Evolutionary conservation across 192 early-diverging fungal species (phyloP), one percentile per base, ranked within the genome.

Genomic region (Backusella australiensis): DNA sequence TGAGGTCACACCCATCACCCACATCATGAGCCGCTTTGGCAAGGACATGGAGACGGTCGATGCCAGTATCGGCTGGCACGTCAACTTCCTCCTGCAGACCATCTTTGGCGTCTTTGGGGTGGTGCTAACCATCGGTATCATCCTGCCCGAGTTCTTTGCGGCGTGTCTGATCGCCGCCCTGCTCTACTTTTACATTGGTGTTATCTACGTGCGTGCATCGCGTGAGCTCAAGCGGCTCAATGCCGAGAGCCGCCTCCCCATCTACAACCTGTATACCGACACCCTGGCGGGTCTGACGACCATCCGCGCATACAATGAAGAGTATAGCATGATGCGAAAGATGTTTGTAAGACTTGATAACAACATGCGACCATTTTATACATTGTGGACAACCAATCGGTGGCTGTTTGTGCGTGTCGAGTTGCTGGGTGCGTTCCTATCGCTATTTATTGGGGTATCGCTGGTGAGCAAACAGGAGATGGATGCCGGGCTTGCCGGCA

Each of bases 21-120:
- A 93, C 21, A 92, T 96, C 67, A 91, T 95, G 84, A 96, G 93
- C 79, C 84, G 96, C 17, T 96, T 94, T 73, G 88, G 92, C 32
- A 92, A 92, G 59, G 94, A 98, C 73, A 92, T 96, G 77, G 90
- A 91, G 66, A 87, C 89, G 0, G 82, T 96, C 38, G 94, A 91
- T 81, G 88, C 90, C 67, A 68, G 75, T 29, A 68, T 84, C 6
- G 74, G 80, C 0, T 78, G 74, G 71, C 72, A 65, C 26, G 72
- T 86, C 39, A 79, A 78, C 49, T 78, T 85, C n/a, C 71, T 89
- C 7, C 76, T 90, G 5, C 81, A 82, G 35, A 82, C 85, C 4
- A n/a, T 83, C 4, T 73, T 82, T 26, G 78, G 85, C 6, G 52
- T 85, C 21, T 17, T 85, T 6, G 84, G 86, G 0, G 75, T 89